Evolutionary conservation across 441 rosid genomes (phyloP), one percentile per base, ranked within the genome.

Genomic region (Gossypium schwendimanii): DNA sequence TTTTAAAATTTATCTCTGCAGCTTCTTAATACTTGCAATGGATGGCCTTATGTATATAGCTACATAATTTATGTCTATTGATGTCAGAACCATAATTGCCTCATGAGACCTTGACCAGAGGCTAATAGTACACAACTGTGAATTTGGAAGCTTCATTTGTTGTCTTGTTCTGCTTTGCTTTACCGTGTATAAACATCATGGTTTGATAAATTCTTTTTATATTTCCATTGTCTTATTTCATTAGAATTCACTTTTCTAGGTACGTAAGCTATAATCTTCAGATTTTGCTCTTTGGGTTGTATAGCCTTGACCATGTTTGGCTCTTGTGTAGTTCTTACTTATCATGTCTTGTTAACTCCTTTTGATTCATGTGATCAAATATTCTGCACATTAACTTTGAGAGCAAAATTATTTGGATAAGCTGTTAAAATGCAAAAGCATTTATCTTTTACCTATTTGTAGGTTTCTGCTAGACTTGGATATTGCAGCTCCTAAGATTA

Each of bases 401-500:
- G n/a, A 28, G 54, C 11, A 28, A 52, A 44, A 6, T 41, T 58
- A 11, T 26, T 71, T 23, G 53, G 21, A 45, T 44, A 39, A 71
- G 57, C 59, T 70, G 20, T 59, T 41, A 58, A 4, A 23, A 24
- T 41, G 14, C 10, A 41, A 21, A 21, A 57, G 17, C 61, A 49
- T 70, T 73, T 76, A 63, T 61, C 60, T 55, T 83, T 75, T 73
- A 78, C 71, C 17, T 82, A 15, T 23, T 83, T 67, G 63, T 78
- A 96, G 99, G 91, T 96, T 96, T 82, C 79, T 88, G 76, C 91
- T 96, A 86, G 92, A 96, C 89, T 82, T 96, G 89, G 98, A 91
- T 82, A 91, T 96, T 81, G 98, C 99, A 31, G 99, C 97, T 77
- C 99, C 99, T 69, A 96, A 96, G 89, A 89, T 96, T 73, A 96